Percentiles rank a stretch among this genome's conserved stretches.
Conservation (phyloP, 192 early-diverging fungal genomes). For the Kappamyces sp. region DNA sequence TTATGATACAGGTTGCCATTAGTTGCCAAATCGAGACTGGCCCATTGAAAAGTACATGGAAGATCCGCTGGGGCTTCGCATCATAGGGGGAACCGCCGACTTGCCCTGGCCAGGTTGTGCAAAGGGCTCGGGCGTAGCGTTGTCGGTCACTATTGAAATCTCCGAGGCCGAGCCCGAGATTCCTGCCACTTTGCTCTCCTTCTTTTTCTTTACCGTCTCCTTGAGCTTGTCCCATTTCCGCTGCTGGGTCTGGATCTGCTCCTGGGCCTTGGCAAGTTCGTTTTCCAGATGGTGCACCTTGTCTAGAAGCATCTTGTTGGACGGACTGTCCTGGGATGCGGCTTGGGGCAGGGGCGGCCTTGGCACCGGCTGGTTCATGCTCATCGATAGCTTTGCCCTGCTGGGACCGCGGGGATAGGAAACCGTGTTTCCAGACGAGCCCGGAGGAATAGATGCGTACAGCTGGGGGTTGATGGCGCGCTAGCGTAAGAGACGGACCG, state of each 20-base stretch:
- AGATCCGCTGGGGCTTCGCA: no score
- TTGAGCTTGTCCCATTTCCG: slow-evolving; percentile 70
- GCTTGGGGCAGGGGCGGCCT: not conserved
- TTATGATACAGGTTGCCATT: no score
- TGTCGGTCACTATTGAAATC: not conserved
- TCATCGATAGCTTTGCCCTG: slow-evolving; percentile 23
- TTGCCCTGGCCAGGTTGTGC: no score
- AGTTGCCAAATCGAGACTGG: no score
- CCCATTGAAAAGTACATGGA: no score
- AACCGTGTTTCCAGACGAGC: no score
- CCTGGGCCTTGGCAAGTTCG: slow-evolving; percentile 40
- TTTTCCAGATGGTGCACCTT: slow-evolving; percentile 55
- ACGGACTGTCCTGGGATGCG: not conserved
- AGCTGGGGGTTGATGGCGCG: slow-evolving; percentile 5
- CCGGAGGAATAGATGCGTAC: slow-evolving; percentile 11
- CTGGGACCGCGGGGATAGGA: slow-evolving; percentile 1
- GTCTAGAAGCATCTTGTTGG: not conserved
- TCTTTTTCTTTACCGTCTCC: slow-evolving; percentile 61
- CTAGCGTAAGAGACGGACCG: not conserved
- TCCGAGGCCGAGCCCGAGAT: not conserved
- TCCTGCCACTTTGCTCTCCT: slow-evolving; percentile 25
- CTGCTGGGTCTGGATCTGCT: slow-evolving; percentile 47
- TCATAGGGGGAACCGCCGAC: no score
- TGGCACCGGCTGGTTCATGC: slow-evolving; percentile 15
- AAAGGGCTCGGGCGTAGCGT: no score